Conservation (phyloP, 441 rosid genomes). For the Erodium moschatum region DNA sequence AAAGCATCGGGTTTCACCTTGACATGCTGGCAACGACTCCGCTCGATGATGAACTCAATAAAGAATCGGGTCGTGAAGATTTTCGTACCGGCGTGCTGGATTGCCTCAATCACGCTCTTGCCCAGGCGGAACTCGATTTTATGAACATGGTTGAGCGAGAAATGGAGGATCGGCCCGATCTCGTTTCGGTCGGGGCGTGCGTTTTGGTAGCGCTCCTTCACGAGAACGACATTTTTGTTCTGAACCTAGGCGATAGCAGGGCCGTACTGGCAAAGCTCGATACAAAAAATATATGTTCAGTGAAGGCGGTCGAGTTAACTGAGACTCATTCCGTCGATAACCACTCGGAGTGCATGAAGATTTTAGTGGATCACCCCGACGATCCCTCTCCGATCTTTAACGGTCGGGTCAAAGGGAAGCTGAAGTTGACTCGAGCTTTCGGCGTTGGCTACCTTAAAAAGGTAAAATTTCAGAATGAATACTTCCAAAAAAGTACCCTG, state of each 20-base stretch:
- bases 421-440: conserved; percentile 83
- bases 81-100: conserved; percentile 46
- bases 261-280: conserved; percentile 70
- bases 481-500: no score
- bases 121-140: conserved; percentile 76
- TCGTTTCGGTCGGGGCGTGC: conserved; percentile 88
- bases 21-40: conserved; percentile 28
- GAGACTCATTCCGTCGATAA: conserved; percentile 81
- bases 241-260: conserved; percentile 88
- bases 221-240: conserved; percentile 57
- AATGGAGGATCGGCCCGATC: conserved; percentile 89
- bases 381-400: conserved; percentile 53
- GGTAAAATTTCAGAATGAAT: conserved; percentile 27
- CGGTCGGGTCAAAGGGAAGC: conserved; percentile 80
- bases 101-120: conserved; percentile 61
- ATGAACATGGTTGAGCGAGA: conserved; percentile 88
- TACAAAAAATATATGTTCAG: conserved; percentile 19
- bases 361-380: conserved; percentile 66
- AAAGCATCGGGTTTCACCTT: conserved; percentile 48
- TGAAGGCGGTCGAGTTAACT: conserved; percentile 72
- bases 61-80: conserved; percentile 38
- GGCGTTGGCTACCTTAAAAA: conserved; percentile 93
- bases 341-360: conserved; percentile 51
- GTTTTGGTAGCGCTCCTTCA: conserved; percentile 72
- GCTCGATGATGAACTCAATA: neutral